Base-by-base conservation (phyloP, 371 early-diverging fungal species). In the Mucor saturninus region DNA sequence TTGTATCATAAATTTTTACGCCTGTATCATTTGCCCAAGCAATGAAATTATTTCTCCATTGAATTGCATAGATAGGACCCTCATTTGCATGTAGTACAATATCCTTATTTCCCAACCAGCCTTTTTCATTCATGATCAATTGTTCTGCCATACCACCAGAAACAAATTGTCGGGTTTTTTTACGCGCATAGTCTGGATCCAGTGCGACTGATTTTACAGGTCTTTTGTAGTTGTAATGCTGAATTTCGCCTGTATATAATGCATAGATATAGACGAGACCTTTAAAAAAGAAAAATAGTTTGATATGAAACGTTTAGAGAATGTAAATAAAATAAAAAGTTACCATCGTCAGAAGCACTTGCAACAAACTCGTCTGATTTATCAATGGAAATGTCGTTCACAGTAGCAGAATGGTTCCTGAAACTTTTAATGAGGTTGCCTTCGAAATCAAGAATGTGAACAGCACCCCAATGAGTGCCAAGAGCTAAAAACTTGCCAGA, bases 1-100 rank as follows among this genome's bases (percentile, higher is more conserved):
- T 65, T 1, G 88, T 84, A 68, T 96, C 95, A 59, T 94, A 94
- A 32, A 95, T 81, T 62, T 91, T 91, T 40, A 95, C 90, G 9
- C 95, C 95, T 30, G 85, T 76, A 65, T 97, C 97, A 69, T 93
- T 93, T 0, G 96, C 94, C 95, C 96, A 97, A 0, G 96, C 97
- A 69, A 98, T 90, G 49, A 90, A 84, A 28, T 83, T 80, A 3
- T 83, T 89, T 31, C 87, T 70, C 98, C 98, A 98, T 57, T 86
- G 80, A 54, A 95, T 87, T 4, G 90, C 82, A 64, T 89, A 90
- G 40, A 98, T 91, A 13, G 95, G 92, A 0, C 98, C 97, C 50
- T 94, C 92, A 45, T 94, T 94, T 2, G 91, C 89, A 60, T 91
- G 86, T 48, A 98, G 72, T 0, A 92, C 83, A 11, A 84, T 83